phyloP scores from a whole-genome alignment of 2,329 filamentous ascomycete genomes.

The Chaetomiaceae sp. region DNA sequence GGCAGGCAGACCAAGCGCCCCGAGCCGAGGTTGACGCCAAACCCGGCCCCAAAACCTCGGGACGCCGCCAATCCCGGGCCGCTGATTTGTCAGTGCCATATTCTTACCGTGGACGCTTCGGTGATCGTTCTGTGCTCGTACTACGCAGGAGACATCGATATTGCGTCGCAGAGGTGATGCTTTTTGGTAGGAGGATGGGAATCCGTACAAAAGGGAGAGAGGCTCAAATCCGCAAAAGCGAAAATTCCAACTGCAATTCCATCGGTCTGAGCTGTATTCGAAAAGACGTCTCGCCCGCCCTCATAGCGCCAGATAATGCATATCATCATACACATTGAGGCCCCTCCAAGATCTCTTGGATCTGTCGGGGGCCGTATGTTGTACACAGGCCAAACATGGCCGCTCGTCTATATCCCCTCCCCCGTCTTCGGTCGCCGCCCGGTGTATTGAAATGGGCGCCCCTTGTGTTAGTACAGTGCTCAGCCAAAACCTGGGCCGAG shows the following conservation, averaged over 20 bases:
- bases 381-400: constrained; percentile 10
- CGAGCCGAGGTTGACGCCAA: constrained; percentile 12
- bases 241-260: background rate
- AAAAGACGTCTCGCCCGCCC: constrained; percentile 1
- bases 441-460: background rate
- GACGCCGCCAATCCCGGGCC: background rate
- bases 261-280: constrained; percentile 8
- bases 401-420: constrained; percentile 8
- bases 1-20: background rate
- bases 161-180: too few relatives aligned
- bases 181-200: too few relatives aligned
- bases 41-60: constrained; percentile 10
- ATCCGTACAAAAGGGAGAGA: too few relatives aligned
- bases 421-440: background rate
- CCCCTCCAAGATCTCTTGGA: constrained; percentile 3
- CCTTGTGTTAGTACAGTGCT: constrained; percentile 8
- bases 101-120: too few relatives aligned
- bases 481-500: background rate
- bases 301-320: constrained; percentile 14
- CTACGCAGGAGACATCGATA: too few relatives aligned
- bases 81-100: too few relatives aligned
- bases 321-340: constrained; percentile 11
- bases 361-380: constrained; percentile 1
- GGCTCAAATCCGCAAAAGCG: too few relatives aligned
- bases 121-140: too few relatives aligned